A percentile compares a stretch with the other conserved stretches of the same genome.
phyloP scores from a whole-genome alignment of 805 yeast genomes.

The Metschnikowia picachoensis region DNA sequence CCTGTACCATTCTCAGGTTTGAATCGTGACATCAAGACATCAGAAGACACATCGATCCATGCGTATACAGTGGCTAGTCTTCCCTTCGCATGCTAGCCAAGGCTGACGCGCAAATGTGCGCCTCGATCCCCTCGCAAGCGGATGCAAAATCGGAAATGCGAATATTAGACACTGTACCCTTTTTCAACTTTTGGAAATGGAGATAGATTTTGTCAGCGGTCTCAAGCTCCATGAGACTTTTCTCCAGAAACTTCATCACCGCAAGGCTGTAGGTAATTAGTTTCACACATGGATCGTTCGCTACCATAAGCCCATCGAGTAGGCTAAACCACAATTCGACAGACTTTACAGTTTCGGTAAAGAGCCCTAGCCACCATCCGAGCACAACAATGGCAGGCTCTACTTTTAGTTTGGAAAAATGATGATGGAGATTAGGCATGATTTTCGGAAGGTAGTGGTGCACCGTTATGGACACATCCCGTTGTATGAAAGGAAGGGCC shows the following conservation, averaged over 20 bases:
- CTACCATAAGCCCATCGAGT: constrained; percentile 44
- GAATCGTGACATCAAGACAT: too few relatives aligned
- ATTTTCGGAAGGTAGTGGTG: constrained; percentile 27
- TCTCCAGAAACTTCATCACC: constrained; percentile 35
- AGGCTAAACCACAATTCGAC: constrained; percentile 49
- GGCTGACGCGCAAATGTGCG: not conserved
- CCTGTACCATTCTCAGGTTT: too few relatives aligned
- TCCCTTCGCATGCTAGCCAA: too few relatives aligned
- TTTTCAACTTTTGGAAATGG: constrained; percentile 15
- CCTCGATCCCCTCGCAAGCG: constrained; percentile 14
- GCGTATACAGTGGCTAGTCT: too few relatives aligned
- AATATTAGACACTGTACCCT: constrained; percentile 17
- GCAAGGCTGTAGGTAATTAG: constrained; percentile 34
- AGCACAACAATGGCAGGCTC: constrained; percentile 49
- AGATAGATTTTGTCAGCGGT: constrained; percentile 32
- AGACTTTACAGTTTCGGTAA: constrained; percentile 46
- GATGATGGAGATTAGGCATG: constrained; percentile 39
- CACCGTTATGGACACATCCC: constrained; percentile 38
- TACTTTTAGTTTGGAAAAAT: constrained; percentile 32
- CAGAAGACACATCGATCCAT: too few relatives aligned
- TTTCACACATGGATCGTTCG: constrained; percentile 32
- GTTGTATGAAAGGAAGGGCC: constrained; percentile 27
- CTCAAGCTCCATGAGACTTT: constrained; percentile 21
- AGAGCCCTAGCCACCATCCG: constrained; percentile 56
- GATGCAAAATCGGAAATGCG: constrained; percentile 21